Base-by-base conservation (phyloP, 257 asterid genomes). In the Forsythia viridissima region DNA sequence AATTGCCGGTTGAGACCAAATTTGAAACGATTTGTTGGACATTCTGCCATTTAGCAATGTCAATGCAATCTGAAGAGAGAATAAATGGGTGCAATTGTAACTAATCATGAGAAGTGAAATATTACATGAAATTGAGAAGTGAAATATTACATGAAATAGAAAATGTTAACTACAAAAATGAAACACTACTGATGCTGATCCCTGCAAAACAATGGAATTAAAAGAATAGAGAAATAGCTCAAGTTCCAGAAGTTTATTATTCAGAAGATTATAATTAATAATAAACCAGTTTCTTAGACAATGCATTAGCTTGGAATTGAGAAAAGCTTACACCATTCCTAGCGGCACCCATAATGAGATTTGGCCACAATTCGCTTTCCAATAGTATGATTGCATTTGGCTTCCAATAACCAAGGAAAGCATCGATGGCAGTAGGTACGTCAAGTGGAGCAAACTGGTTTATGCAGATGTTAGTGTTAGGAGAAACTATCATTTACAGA, bases 291-390 rank as follows among this genome's bases (percentile, higher is more conserved):
- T 51, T 66, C 61, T 46, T 5, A 10, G 42, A 65, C 37, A 18
- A 73, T 52, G 73, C 1, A 59, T 55, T 55, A 55, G 81, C 59
- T 63, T 63, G 69, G 61, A 11, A 37, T 48, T 70, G 70, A 79
- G 82, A 80, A 78, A 73, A 68, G 80, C 92, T 85, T 86, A 92
- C 98, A 69, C 92, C 88, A 76, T 85, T 80, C 80, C 83, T 86
- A 71, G 94, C 91, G 79, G 97, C 97, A 65, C 88, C 83, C 88
- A 93, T 91, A 20, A 95, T 83, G 86, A 95, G 94, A 89, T 93
- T 95, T 44, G 98, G 98, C 98, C 96, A 95, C 74, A 95, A 84
- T 84, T 95, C 98, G 80, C 92, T 95, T 85, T 95, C 98, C 85
- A 95, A 85, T 40, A 95, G 91, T 79, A 95, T 74, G 80, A 93